phyloP scores from a whole-genome alignment of 2,329 filamentous ascomycete species.

The Myriosclerotinia curreyana region DNA sequence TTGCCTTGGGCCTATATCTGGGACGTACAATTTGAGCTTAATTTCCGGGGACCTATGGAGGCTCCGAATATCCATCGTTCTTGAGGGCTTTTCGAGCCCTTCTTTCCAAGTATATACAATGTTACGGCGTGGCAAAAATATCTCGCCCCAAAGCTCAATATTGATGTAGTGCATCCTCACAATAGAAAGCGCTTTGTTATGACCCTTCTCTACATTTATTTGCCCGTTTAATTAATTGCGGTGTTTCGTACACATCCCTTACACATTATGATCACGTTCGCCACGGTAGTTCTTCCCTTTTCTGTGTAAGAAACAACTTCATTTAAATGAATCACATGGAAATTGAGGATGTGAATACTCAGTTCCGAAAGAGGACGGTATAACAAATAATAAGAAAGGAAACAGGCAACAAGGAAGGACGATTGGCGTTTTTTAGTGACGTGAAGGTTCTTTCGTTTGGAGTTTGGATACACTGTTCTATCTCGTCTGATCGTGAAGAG shows the following conservation, averaged over 20 bases:
- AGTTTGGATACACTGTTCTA: background rate
- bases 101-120: background rate
- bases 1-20: background rate
- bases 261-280: background rate
- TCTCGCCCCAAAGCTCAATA: background rate
- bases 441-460: background rate
- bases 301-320: background rate
- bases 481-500: background rate
- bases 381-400: slow-evolving; percentile 6
- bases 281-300: slow-evolving; percentile 2
- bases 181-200: background rate
- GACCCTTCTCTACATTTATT: background rate
- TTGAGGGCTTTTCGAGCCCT: background rate
- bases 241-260: background rate
- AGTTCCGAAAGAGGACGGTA: background rate
- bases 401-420: slow-evolving; percentile 6
- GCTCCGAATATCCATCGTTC: background rate
- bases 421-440: slow-evolving; percentile 11
- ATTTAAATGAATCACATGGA: slow-evolving; percentile 22
- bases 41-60: slow-evolving; percentile 7
- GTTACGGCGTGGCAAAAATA: background rate
- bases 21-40: background rate
- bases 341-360: background rate
- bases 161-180: slow-evolving; percentile 8
- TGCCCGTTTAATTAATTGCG: background rate